phyloP scores from a whole-genome alignment of 495 filamentous ascomycete species.

The Neurospora hispaniola region DNA sequence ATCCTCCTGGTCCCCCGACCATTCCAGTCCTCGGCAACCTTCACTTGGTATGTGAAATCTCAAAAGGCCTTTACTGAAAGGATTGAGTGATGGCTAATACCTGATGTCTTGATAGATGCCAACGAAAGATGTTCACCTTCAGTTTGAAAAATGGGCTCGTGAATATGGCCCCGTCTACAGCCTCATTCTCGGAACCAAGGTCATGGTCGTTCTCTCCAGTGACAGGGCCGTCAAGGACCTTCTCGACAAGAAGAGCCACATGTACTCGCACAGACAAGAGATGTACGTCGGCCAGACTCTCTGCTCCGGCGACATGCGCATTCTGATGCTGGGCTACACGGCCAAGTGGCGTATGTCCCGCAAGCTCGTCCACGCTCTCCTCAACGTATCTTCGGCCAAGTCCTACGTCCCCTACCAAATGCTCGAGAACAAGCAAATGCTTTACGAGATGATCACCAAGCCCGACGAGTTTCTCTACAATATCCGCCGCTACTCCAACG shows the following conservation, averaged over 20 bases:
- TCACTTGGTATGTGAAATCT: conserved; percentile 15
- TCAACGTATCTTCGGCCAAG: conserved; percentile 31
- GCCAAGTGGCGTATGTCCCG: conserved; percentile 32
- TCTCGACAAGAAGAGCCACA: conserved; percentile 25
- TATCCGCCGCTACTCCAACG: conserved; percentile 43
- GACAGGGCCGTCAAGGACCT: conserved; percentile 30
- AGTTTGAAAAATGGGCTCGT: conserved; percentile 29
- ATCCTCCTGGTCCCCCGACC: conserved; percentile 25
- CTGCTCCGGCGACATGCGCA: conserved; percentile 21
- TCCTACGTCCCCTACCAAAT: conserved; percentile 42
- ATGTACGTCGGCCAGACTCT: conserved; percentile 27
- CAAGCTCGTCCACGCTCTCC: conserved; percentile 32
- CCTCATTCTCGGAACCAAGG: conserved; percentile 30
- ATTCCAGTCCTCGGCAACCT: conserved; percentile 27
- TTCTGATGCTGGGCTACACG: conserved; percentile 29
- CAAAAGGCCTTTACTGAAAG: not conserved
- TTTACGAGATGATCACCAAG: conserved; percentile 30
- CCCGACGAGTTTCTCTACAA: conserved; percentile 35
- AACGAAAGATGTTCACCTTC: conserved; percentile 20
- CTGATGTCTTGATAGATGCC: conserved; percentile 14
- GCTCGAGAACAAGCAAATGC: conserved; percentile 41
- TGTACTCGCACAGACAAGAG: conserved; percentile 29
- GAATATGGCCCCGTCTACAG: conserved; percentile 31
- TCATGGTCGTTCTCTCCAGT: conserved; percentile 23
- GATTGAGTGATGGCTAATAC: not conserved